phyloP scores from a whole-genome alignment of 2,329 filamentous ascomycete species.

The Paraphaeosphaeria minitans region DNA sequence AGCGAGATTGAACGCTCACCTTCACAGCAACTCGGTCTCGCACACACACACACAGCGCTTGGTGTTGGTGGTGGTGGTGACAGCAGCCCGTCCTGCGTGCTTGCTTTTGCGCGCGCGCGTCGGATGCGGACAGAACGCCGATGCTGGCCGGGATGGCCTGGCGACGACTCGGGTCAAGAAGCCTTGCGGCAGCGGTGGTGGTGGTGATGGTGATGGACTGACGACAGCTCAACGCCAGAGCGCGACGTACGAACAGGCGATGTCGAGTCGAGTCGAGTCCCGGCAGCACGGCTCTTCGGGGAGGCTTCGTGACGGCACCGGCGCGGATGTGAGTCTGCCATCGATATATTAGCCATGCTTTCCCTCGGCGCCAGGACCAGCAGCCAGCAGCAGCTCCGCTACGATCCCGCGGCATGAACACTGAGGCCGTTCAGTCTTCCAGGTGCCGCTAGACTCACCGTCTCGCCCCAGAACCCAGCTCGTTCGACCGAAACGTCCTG shows the following conservation, averaged over 20 bases:
- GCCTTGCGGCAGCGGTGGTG: slow-evolving; percentile 1
- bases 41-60: slow-evolving; percentile 16
- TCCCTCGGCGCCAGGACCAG: slow-evolving; percentile 20
- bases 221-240: slow-evolving; percentile 15
- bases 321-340: slow-evolving; percentile 22
- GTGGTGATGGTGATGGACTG: too few relatives aligned
- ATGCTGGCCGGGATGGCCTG: neutral
- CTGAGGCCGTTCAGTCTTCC: slow-evolving; percentile 4
- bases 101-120: slow-evolving; percentile 3
- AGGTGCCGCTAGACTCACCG: slow-evolving; percentile 10
- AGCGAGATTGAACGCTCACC: slow-evolving; percentile 43
- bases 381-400: slow-evolving; percentile 5
- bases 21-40: slow-evolving; percentile 29
- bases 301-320: slow-evolving; percentile 23
- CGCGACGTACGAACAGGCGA: slow-evolving; percentile 15
- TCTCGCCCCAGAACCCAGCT: slow-evolving; percentile 20
- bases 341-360: slow-evolving; percentile 41
- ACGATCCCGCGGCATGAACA: slow-evolving; percentile 20
- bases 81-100: slow-evolving; percentile 9
- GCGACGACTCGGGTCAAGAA: too few relatives aligned
- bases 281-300: slow-evolving; percentile 19
- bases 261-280: slow-evolving; percentile 5
- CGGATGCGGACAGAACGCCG: neutral
- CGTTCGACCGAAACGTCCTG: slow-evolving; percentile 29
- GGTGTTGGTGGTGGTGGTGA: slow-evolving; percentile 13